These are phyloP conservation scores for Leptosphaerulina australis DNA, from an alignment of 2,329 filamentous ascomycete genomes.

Conservation along the genomic window DNA sequence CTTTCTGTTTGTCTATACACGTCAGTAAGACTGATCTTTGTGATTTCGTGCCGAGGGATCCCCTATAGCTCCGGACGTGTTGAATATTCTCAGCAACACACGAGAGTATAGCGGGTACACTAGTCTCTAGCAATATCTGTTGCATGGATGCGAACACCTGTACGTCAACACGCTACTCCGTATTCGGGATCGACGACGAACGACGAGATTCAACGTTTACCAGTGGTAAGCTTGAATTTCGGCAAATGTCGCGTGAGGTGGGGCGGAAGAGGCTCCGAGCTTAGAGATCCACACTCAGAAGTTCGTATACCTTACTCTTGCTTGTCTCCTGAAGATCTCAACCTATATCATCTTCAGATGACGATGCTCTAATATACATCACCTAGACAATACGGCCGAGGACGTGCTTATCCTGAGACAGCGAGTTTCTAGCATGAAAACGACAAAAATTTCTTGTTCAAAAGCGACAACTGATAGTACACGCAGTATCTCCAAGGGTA, in stretches of 20 bases:
- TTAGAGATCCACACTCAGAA: not conserved
- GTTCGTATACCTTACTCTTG: slow-evolving; percentile 4
- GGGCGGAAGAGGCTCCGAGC: slow-evolving; percentile 1
- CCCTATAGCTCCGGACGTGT: not conserved
- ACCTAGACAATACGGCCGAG: not conserved
- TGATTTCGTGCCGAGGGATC: not conserved
- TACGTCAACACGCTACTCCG: not conserved
- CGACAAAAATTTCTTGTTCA: too few relatives aligned
- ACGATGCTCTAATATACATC: slow-evolving; percentile 5
- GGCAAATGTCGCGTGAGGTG: slow-evolving; percentile 3
- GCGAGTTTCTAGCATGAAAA: too few relatives aligned
- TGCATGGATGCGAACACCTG: not conserved
- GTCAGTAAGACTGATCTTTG: slow-evolving; percentile 1
- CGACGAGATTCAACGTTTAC: not conserved
- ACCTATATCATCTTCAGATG: slow-evolving; percentile 1
- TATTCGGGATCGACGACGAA: not conserved
- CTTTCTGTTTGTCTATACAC: not conserved
- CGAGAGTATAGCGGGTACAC: not conserved
- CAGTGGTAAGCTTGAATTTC: not conserved
- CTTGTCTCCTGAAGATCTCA: slow-evolving; percentile 12
- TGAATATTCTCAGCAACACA: not conserved
- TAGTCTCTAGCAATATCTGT: not conserved
- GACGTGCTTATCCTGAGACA: not conserved
- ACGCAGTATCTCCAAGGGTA: too few relatives aligned
- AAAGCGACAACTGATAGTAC: too few relatives aligned